These are phyloP conservation scores for Talaromyces sp. DNA, from an alignment of 2,329 filamentous ascomycete genomes.

Conservation along the genomic window DNA sequence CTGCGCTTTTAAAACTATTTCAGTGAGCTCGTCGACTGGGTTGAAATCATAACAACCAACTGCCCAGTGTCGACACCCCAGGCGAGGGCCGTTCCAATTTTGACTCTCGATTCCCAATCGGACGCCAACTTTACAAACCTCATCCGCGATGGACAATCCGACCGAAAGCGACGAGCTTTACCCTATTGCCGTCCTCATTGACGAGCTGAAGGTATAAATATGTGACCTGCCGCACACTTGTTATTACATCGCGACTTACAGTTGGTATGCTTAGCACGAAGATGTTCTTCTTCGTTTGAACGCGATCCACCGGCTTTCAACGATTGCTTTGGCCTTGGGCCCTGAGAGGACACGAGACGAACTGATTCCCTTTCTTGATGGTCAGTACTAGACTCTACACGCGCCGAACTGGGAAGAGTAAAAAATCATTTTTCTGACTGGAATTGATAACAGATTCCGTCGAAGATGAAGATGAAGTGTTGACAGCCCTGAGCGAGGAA, in stretches of 20 bases:
- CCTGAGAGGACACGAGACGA: slow-evolving; percentile 96
- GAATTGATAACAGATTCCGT: slow-evolving; percentile 68
- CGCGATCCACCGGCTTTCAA: slow-evolving; percentile 95
- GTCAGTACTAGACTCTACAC: slow-evolving; percentile 51
- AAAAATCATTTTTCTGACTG: slow-evolving; percentile 1
- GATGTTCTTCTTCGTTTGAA: slow-evolving; percentile 97
- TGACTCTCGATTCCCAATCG: slow-evolving; percentile 19
- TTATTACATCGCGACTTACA: slow-evolving; percentile 16
- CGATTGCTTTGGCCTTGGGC: slow-evolving; percentile 92
- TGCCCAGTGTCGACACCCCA: slow-evolving; percentile 25
- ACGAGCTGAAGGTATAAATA: slow-evolving; percentile 86
- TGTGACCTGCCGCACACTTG: not conserved
- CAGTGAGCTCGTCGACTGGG: slow-evolving; percentile 21
- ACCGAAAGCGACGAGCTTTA: slow-evolving; percentile 98
- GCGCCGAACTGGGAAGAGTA: not conserved
- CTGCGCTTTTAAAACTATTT: slow-evolving; percentile 14
- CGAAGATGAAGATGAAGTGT: slow-evolving; percentile 96
- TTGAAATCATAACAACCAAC: slow-evolving; percentile 14
- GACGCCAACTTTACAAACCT: slow-evolving; percentile 20
- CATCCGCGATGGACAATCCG: slow-evolving; percentile 76
- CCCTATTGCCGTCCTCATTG: slow-evolving; percentile 98
- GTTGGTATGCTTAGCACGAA: slow-evolving; percentile 65
- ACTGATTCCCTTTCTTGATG: slow-evolving; percentile 97
- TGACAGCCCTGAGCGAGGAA: slow-evolving; percentile 95
- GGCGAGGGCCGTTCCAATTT: slow-evolving; percentile 26